Base-by-base conservation (phyloP, 257 asterid genomes). In the Hygrophila difformis region DNA sequence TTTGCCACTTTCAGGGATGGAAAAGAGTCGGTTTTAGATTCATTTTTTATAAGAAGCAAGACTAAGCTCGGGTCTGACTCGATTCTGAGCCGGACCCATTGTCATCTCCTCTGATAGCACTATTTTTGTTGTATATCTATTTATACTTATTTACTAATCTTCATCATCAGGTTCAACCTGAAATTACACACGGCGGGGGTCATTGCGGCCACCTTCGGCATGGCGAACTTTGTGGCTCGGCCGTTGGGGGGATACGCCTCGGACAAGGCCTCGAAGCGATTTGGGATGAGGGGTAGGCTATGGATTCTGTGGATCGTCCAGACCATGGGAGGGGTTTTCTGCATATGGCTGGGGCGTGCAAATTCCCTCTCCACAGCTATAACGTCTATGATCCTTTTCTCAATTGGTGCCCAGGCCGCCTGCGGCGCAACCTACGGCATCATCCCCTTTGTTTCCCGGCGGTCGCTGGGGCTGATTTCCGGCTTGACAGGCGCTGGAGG, bases 401-500 rank as follows among this genome's bases (percentile, higher is more conserved):
- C 87, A 26, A 41, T 71, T 22, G 79, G 77, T 3, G 73, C 74
- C 2, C 87, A 71, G 21, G 74, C 75, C 3, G 79, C 80, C 0
- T 75, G 78, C 38, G 83, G 78, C 6, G 78, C 79, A 47, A 75
- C 84, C 1, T 74, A 68, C 40, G 77, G 78, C 18, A 55, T 78
- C 35, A 72, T 71, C 19, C 87, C 83, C 1, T 74, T 78, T 55
- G 66, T 78, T 16, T 74, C 83, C 16, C 49, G 79, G 26, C 40
- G 83, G 20, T 78, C 83, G 0, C 72, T 74, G 0, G 88, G 88
- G 4, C 47, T 61, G n/a, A 72, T 78, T 39, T 74, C 78, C 0
- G 84, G 84, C 8, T 45, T 74, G 44, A 75, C 81, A 0, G 88
- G 84, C 5, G 81, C 81, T 2, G 81, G 88, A 1, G 88, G 88